phyloP scores from a whole-genome alignment of 2,329 filamentous ascomycete species.

The Clarireedia monteithiana region DNA sequence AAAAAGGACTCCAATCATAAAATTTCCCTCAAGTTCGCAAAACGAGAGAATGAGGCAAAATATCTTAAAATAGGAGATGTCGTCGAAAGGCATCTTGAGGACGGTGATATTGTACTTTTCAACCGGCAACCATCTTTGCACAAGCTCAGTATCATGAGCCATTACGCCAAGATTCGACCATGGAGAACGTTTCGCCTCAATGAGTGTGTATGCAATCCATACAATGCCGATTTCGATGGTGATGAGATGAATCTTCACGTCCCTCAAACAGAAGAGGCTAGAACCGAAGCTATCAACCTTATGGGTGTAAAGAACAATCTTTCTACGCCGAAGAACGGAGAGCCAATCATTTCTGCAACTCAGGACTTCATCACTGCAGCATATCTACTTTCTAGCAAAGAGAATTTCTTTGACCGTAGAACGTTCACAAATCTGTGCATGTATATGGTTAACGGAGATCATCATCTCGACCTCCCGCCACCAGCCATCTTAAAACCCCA shows the following conservation, averaged over 20 bases:
- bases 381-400: slow-evolving; percentile 84
- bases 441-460: slow-evolving; percentile 82
- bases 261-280: slow-evolving; percentile 92
- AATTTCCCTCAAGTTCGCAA: slow-evolving; percentile 67
- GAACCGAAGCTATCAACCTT: slow-evolving; percentile 87
- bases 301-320: slow-evolving; percentile 99
- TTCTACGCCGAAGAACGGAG: slow-evolving; percentile 92
- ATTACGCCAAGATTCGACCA: slow-evolving; percentile 85
- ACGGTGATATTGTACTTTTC: slow-evolving; percentile 93
- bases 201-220: slow-evolving; percentile 95
- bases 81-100: slow-evolving; percentile 90
- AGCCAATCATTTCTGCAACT: slow-evolving; percentile 96
- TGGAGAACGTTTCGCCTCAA: slow-evolving; percentile 96
- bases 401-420: slow-evolving; percentile 83
- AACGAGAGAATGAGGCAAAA: slow-evolving; percentile 62
- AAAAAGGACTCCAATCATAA: slow-evolving; percentile 64
- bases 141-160: slow-evolving; percentile 97
- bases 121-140: slow-evolving; percentile 96
- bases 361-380: slow-evolving; percentile 98
- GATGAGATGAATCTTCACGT: slow-evolving; percentile 99
- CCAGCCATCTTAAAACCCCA: slow-evolving; percentile 82
- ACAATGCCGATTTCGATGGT: slow-evolving; percentile 98
- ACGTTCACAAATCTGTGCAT: slow-evolving; percentile 85
- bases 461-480: slow-evolving; percentile 74
- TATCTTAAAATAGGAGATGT: slow-evolving; percentile 75